Conservation (phyloP, 1,139 yeast genomes). For the Kodamaea alishanica region DNA sequence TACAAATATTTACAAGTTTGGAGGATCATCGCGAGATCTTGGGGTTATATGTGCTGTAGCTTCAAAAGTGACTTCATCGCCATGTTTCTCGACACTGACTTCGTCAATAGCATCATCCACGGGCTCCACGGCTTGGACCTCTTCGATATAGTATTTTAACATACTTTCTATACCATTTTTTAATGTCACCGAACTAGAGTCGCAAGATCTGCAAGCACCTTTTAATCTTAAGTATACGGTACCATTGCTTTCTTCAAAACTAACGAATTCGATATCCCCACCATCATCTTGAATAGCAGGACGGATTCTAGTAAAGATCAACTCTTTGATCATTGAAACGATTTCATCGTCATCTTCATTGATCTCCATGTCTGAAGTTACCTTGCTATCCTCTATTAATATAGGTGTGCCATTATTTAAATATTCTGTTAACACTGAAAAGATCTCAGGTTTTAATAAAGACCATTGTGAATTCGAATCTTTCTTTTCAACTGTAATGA, state of each 20-base stretch:
- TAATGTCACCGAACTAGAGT: conserved; percentile 69
- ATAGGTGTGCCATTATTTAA: conserved; percentile 72
- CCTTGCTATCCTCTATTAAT: conserved; percentile 30
- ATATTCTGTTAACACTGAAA: conserved; percentile 78
- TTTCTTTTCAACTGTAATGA: conserved; percentile 80
- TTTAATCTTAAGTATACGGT: conserved; percentile 62
- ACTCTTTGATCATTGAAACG: conserved; percentile 86
- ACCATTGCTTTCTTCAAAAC: conserved; percentile 59
- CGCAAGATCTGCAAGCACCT: conserved; percentile 81
- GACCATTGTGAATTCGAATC: conserved; percentile 59
- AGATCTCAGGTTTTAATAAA: conserved; percentile 81
- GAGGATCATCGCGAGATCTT: conserved; percentile 32
- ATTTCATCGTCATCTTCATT: conserved; percentile 70
- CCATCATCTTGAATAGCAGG: conserved; percentile 93
- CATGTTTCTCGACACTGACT: conserved; percentile 24
- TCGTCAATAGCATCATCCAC: conserved; percentile 48
- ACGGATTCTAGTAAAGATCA: conserved; percentile 87
- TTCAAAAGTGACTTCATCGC: conserved; percentile 14
- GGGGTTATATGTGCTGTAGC: conserved; percentile 27
- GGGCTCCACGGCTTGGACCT: conserved; percentile 66
- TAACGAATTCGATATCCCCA: conserved; percentile 74
- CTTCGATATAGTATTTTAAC: conserved; percentile 78
- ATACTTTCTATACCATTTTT: conserved; percentile 79
- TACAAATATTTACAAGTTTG: conserved; percentile 32
- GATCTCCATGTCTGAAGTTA: conserved; percentile 38